Percentiles rank a stretch among this genome's conserved stretches.
phyloP scores from a whole-genome alignment of 805 yeast genomes.

The Candida tallmaniae region DNA sequence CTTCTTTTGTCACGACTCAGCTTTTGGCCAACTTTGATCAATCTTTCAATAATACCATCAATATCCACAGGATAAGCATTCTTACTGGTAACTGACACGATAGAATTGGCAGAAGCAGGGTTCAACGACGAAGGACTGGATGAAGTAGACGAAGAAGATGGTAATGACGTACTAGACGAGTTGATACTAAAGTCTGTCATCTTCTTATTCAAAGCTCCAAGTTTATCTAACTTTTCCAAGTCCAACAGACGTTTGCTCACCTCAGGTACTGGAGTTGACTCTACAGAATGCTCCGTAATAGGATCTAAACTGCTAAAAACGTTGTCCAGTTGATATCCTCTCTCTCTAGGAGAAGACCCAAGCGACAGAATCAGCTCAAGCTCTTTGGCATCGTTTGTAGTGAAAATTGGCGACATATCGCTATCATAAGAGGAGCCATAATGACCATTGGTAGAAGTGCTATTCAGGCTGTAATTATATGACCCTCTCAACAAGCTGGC shows the following conservation, averaged over 20 bases:
- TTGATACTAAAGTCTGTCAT: conserved; percentile 2
- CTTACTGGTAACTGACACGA: conserved; percentile 5
- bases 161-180: neutral
- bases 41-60: conserved; percentile 58
- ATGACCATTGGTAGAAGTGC: neutral
- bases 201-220: conserved; percentile 3
- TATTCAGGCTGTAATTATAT: conserved; percentile 1
- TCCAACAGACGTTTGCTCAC: neutral
- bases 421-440: conserved; percentile 41
- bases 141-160: conserved; percentile 1
- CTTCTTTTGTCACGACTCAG: conserved; percentile 15
- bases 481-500: conserved; percentile 29
- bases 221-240: conserved; percentile 1
- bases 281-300: conserved; percentile 29
- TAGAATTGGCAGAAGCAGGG: conserved; percentile 14
- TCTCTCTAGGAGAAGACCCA: conserved; percentile 18
- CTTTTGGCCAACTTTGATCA: conserved; percentile 45
- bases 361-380: conserved; percentile 36
- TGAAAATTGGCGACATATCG: conserved; percentile 39
- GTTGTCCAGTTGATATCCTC: conserved; percentile 2
- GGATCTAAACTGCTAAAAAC: conserved; percentile 19
- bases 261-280: conserved; percentile 18
- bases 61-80: conserved; percentile 41
- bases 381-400: conserved; percentile 27
- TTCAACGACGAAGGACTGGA: conserved; percentile 15